Evolutionary conservation across 2,329 filamentous ascomycete genomes (phyloP).

Genomic region (Diaporthe citri): DNA sequence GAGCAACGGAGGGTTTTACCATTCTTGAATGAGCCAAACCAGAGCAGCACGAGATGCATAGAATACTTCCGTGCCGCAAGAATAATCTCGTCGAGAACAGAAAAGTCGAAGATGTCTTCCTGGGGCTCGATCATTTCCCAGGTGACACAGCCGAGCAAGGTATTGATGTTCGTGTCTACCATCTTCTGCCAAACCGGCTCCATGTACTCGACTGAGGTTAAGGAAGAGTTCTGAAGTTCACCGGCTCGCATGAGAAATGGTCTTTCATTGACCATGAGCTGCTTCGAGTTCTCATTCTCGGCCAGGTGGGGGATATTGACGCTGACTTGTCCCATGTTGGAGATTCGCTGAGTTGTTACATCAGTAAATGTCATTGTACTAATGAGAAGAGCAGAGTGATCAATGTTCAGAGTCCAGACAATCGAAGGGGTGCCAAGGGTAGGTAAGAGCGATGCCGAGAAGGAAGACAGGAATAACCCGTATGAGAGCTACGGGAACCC

Average conservation of each 20-base stretch:
- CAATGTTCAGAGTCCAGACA: too few relatives aligned
- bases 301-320: constrained; percentile 1
- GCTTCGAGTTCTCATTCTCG: not conserved
- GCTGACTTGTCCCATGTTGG: not conserved
- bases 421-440: not conserved
- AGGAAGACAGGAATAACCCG: not conserved
- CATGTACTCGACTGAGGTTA: constrained; percentile 47
- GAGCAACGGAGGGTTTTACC: not conserved
- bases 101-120: constrained; percentile 48
- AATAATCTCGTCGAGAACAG: constrained; percentile 46
- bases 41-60: constrained; percentile 20
- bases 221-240: constrained; percentile 50
- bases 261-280: not conserved
- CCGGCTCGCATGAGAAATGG: constrained; percentile 49
- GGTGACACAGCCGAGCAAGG: constrained; percentile 47
- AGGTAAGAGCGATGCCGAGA: not conserved
- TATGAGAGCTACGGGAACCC: not conserved
- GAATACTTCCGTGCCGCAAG: constrained; percentile 36
- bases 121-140: constrained; percentile 50
- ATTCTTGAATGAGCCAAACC: constrained; percentile 26
- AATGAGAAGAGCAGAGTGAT: not conserved
- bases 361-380: not conserved
- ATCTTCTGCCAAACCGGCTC: constrained; percentile 44
- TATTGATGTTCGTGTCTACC: constrained; percentile 47
- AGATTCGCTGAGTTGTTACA: not conserved